Base-by-base conservation (phyloP, 352 stramenopile species). In the Pythium oligandrum region DNA sequence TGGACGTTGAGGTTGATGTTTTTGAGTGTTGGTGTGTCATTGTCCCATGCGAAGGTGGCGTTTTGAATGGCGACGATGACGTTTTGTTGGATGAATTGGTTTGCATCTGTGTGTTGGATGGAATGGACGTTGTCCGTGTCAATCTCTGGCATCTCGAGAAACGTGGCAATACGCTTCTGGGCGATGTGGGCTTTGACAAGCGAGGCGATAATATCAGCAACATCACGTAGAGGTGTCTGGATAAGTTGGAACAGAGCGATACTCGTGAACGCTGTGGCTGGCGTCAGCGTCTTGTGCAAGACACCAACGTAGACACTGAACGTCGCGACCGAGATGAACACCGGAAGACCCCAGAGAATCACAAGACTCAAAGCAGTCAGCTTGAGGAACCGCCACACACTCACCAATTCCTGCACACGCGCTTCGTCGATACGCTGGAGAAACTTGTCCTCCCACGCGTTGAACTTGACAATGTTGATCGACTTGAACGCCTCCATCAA, bases 401-500 rank as follows among this genome's bases (percentile, higher is more conserved):
- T 38, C 10, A 57, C 51, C 45, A 83, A 57, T 47, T 86, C 75
- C 4, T 50, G 48, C 2, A 50, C 52, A 4, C 75, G 63, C 9
- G 58, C 64, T 9, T 62, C 36, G 26, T 54, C 49, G 45, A 83
- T 77, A 9, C 93, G 73, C 17, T 69, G 73, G 37, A 77, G 58
- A 63, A 98, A 89, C 6, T 77, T 81, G 30, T 73, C 48, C 53
- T 98, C 93, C 87, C 86, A 97, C 0, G 83, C 81, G 63, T 96
- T 96, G 46, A 97, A 96, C 68, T 98, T 98, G 76, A 97, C 87
- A 48, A 97, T 90, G 32, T 80, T 78, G 58, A 97, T 96, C 0
- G 68, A 70, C 38, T 76, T 78, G 50, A 88, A 75, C 9, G 80
- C 64, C 48, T 88, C 77, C 6, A 70, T 76, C 33, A 86, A 57